Evolutionary conservation across 352 stramenopile species (phyloP).

Genomic region (Phytophthora fragariae): DNA sequence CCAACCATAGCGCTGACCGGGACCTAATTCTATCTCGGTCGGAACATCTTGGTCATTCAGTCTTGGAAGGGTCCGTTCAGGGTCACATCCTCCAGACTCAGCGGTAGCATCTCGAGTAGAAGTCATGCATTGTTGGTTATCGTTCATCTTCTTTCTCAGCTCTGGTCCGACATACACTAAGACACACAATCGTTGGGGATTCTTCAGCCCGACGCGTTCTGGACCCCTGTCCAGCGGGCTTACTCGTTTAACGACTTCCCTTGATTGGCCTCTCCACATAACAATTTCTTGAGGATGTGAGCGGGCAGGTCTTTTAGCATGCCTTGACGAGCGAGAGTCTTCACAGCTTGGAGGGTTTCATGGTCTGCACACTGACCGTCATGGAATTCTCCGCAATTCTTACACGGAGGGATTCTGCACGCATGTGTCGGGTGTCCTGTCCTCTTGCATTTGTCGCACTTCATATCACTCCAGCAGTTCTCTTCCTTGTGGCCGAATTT

Average conservation of each 20-base stretch:
- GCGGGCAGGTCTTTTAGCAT: background rate
- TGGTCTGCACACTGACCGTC: background rate
- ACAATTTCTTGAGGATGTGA: background rate
- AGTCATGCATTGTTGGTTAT: conserved; percentile 16
- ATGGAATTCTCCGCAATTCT: background rate
- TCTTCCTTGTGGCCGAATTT: background rate
- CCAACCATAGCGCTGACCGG: background rate
- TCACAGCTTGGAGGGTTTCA: background rate
- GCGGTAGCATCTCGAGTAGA: conserved; percentile 1
- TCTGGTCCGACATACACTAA: too few species aligned
- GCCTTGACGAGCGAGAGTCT: background rate
- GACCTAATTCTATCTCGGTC: background rate
- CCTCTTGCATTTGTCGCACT: background rate
- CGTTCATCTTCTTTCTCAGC: too few species aligned
- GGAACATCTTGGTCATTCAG: background rate
- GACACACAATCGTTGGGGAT: too few species aligned
- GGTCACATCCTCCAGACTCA: background rate
- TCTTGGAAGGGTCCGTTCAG: background rate
- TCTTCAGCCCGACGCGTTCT: too few species aligned
- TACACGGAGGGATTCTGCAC: background rate
- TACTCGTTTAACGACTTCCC: conserved; percentile 28
- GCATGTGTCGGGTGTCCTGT: background rate
- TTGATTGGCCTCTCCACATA: background rate
- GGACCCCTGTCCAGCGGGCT: too few species aligned
- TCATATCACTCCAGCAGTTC: background rate